These are phyloP conservation scores for Punica granatum DNA, from an alignment of 345 rosid genomes.

Conservation along the genomic window DNA sequence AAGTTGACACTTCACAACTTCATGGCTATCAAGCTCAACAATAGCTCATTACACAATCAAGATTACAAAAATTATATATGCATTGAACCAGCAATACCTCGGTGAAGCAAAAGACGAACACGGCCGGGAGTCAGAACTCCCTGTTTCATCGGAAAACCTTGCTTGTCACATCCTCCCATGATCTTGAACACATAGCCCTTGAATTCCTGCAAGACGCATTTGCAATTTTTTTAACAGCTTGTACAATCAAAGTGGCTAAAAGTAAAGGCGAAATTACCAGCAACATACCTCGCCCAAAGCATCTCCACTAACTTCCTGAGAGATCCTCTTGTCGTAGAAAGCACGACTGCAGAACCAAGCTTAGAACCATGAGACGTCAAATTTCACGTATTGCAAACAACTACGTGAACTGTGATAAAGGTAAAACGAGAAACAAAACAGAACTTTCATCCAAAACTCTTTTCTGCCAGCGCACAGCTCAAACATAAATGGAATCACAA, in stretches of 20 bases:
- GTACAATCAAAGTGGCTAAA: background rate
- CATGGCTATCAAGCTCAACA: background rate
- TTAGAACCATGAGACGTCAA: too few species aligned
- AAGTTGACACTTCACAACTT: background rate
- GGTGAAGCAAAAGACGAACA: constrained; percentile 72
- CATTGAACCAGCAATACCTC: constrained; percentile 26
- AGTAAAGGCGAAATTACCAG: background rate
- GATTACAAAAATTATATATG: background rate
- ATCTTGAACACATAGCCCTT: constrained; percentile 78
- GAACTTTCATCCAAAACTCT: background rate
- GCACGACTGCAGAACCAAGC: constrained; percentile 38
- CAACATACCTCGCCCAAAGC: constrained; percentile 56
- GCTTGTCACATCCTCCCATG: constrained; percentile 90
- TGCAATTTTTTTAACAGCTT: background rate
- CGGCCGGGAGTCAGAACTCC: constrained; percentile 82
- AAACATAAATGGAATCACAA: too few species aligned
- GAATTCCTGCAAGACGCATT: constrained; percentile 42
- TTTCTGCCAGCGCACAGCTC: background rate
- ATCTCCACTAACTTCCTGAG: constrained; percentile 79
- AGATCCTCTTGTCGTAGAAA: constrained; percentile 76
- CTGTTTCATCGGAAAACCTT: constrained; percentile 89
- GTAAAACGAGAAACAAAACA: too few species aligned
- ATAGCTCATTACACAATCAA: background rate
- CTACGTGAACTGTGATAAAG: too few species aligned
- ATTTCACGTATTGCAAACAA: too few species aligned